phyloP scores from a whole-genome alignment of 202 grass and related monocot species.

The Setaria viridis region DNA sequence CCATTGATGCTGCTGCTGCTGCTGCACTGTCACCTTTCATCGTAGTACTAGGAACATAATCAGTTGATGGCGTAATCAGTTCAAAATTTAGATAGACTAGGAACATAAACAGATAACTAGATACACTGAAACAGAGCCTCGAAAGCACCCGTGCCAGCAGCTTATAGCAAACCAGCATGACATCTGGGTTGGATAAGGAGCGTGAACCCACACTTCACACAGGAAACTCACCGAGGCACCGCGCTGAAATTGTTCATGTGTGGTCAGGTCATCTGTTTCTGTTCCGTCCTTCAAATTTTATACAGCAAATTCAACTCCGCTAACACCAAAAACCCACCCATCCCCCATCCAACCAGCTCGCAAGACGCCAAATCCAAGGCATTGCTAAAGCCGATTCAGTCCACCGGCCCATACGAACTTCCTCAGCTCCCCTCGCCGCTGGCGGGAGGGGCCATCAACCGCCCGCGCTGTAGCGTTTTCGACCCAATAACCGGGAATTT shows the following conservation, averaged over 20 bases:
- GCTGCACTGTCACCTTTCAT: background rate
- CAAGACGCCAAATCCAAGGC: slow-evolving; percentile 28
- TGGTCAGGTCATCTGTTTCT: background rate
- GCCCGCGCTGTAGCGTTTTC: slow-evolving; percentile 7
- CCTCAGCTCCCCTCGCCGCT: background rate
- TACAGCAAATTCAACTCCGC: background rate
- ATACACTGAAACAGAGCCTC: background rate
- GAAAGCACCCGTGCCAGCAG: too few relatives aligned
- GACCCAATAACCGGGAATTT: background rate
- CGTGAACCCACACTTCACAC: background rate
- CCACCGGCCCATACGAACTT: background rate
- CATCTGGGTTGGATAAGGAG: background rate
- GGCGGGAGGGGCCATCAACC: background rate
- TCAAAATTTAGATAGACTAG: background rate
- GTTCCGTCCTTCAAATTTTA: background rate
- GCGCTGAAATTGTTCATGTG: background rate
- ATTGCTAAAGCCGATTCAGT: slow-evolving; percentile 13
- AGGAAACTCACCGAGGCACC: too few relatives aligned
- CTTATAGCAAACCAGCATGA: background rate
- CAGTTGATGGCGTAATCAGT: background rate
- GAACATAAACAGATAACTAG: background rate
- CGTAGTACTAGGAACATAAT: background rate
- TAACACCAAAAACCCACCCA: background rate
- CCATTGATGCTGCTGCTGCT: background rate
- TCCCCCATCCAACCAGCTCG: slow-evolving; percentile 35